Evolutionary conservation across 2,329 filamentous ascomycete genomes (phyloP).

Genomic region (Aspergillus sp.): DNA sequence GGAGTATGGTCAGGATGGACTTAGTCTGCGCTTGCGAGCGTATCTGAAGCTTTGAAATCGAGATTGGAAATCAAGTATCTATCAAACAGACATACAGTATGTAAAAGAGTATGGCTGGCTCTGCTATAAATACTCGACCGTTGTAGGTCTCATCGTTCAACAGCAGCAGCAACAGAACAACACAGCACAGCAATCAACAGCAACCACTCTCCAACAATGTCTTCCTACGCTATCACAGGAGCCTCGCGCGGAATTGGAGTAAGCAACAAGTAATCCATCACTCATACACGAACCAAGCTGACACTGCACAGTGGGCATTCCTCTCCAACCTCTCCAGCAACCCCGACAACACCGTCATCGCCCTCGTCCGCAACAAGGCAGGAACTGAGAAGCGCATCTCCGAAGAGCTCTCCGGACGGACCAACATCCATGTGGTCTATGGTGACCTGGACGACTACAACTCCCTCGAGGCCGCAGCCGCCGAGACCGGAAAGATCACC

Average conservation of each 20-base stretch:
- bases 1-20: not conserved
- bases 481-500: slow-evolving; percentile 22
- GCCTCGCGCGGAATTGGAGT: slow-evolving; percentile 31
- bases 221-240: slow-evolving; percentile 33
- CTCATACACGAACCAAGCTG: not conserved
- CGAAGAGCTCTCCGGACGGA: slow-evolving; percentile 42
- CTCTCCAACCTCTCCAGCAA: slow-evolving; percentile 52
- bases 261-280: not conserved
- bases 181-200: not conserved
- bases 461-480: not conserved
- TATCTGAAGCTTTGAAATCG: not conserved
- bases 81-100: not conserved
- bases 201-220: slow-evolving; percentile 18
- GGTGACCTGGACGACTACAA: slow-evolving; percentile 51
- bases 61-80: not conserved
- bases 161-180: not conserved
- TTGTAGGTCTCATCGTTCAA: not conserved
- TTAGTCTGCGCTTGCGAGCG: not conserved
- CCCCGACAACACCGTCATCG: slow-evolving; percentile 52
- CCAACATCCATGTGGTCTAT: slow-evolving; percentile 54
- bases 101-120: not conserved
- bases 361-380: slow-evolving; percentile 54
- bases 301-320: slow-evolving; percentile 53
- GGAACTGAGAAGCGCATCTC: slow-evolving; percentile 51
- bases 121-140: not conserved